Evolutionary conservation across 2,329 filamentous ascomycete species (phyloP), one percentile per base, ranked within the genome.

Genomic region (Rhinocladiella similis): DNA sequence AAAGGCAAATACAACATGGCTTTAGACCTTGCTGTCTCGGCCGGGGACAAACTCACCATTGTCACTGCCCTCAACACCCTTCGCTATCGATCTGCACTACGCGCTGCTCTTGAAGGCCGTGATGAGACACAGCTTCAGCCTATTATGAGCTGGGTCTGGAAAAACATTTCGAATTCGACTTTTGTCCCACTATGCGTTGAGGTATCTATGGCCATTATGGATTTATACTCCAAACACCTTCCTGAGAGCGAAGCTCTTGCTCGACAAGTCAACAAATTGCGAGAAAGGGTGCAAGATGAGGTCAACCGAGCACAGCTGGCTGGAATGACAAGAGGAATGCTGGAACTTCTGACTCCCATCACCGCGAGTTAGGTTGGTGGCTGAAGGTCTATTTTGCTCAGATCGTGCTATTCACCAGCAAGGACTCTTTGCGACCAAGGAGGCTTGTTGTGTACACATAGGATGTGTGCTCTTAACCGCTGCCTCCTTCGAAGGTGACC

Each of bases 241-340:
- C 89, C 84, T 1, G 85, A 86, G 48, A 91, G 88, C 35, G 80
- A 83, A 5, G 85, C 89, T 70, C 82, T 97, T 54, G 86, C 90
- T 59, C 79, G 80, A 48, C 80, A 86, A 47, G 85, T 97, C 67
- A 80, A 83, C 65, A 79, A 79, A 47, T 77, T 97, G 61, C 85
- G 88, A 69, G 77, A 81, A 45, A 80, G 86, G 38, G 93, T 97
- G 18, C 82, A 84, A 60, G 77, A 83, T 39, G 90, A 94, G 71
- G 88, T 92, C 10, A 90, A 95, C 72, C 85, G 88, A 67, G 90
- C 91, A 19, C 89, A 96, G 73, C 81, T 89, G 68, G 92, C 93
- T 1, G 87, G 84, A 65, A 85, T 89, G 74, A 92, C 90, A 10
- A 83, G 83, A 63, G 94, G 93, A 1, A 97, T 97, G 92, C 75